phyloP scores from a whole-genome alignment of 441 rosid species.

The Pelargonium myrrhifolium region DNA sequence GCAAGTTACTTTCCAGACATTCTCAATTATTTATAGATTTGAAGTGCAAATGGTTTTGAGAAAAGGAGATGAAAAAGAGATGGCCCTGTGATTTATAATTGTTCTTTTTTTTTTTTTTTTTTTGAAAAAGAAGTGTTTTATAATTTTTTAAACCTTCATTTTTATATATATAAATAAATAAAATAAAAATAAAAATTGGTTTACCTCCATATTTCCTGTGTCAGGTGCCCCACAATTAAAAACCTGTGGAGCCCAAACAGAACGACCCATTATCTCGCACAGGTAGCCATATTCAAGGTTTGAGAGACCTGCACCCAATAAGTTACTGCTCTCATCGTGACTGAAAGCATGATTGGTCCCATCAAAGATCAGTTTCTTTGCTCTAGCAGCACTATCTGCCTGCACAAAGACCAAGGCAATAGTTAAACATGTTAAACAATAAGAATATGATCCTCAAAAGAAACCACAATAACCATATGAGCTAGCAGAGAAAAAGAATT shows the following conservation, averaged over 20 bases:
- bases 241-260: slow-evolving; percentile 92
- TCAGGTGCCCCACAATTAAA: slow-evolving; percentile 98
- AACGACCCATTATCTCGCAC: slow-evolving; percentile 96
- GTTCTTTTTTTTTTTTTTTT: too few species aligned
- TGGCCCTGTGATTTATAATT: too few species aligned
- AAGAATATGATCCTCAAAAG: slow-evolving; percentile 9
- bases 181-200: too few species aligned
- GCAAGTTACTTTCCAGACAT: too few species aligned
- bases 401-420: slow-evolving; percentile 30
- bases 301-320: slow-evolving; percentile 89
- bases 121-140: too few species aligned
- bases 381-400: slow-evolving; percentile 87
- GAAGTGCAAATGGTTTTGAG: too few species aligned
- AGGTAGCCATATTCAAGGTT: slow-evolving; percentile 91
- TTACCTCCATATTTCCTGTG: slow-evolving; percentile 99
- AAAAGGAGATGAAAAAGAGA: too few species aligned
- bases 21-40: too few species aligned
- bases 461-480: neutral
- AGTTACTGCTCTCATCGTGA: slow-evolving; percentile 30
- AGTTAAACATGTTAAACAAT: slow-evolving; percentile 4
- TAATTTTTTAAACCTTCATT: neutral
- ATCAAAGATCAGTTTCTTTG: slow-evolving; percentile 48
- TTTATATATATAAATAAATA: too few species aligned
- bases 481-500: neutral
- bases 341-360: slow-evolving; percentile 29